Evolutionary conservation across 345 rosid species (phyloP).

Genomic region (Ceriops zippeliana): DNA sequence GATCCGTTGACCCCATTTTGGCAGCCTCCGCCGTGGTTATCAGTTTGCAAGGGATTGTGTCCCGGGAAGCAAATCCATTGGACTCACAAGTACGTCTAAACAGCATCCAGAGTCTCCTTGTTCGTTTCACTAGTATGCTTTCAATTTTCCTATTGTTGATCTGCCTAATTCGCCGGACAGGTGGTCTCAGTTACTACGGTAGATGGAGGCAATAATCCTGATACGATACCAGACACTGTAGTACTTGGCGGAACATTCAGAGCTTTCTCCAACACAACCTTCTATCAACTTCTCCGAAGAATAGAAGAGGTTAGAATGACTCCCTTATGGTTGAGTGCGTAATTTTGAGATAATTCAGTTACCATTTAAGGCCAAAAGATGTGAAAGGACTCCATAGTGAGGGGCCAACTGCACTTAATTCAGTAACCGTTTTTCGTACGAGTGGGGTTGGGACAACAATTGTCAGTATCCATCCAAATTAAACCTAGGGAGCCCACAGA

Average conservation of each 20-base stretch:
- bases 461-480: too few relatives aligned
- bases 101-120: not conserved
- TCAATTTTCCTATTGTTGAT: not conserved
- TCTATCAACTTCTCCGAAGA: constrained; percentile 60
- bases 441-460: too few relatives aligned
- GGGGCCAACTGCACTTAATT: too few relatives aligned
- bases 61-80: constrained; percentile 82
- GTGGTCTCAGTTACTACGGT: constrained; percentile 79
- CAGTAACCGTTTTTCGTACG: too few relatives aligned
- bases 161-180: constrained; percentile 19
- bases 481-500: too few relatives aligned
- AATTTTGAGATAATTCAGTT: too few relatives aligned
- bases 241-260: constrained; percentile 72
- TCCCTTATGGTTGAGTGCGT: not conserved
- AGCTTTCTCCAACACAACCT: constrained; percentile 72
- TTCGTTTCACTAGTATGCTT: too few relatives aligned
- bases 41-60: constrained; percentile 79
- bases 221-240: constrained; percentile 47
- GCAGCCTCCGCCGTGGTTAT: constrained; percentile 77
- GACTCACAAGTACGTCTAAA: constrained; percentile 57
- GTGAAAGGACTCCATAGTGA: too few relatives aligned
- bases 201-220: constrained; percentile 55
- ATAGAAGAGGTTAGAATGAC: constrained; percentile 56
- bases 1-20: constrained; percentile 44
- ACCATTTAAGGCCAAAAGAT: too few relatives aligned